phyloP scores from a whole-genome alignment of 768 basidiomycete genomes.

The Pseudohyphozyma bogoriensis region DNA sequence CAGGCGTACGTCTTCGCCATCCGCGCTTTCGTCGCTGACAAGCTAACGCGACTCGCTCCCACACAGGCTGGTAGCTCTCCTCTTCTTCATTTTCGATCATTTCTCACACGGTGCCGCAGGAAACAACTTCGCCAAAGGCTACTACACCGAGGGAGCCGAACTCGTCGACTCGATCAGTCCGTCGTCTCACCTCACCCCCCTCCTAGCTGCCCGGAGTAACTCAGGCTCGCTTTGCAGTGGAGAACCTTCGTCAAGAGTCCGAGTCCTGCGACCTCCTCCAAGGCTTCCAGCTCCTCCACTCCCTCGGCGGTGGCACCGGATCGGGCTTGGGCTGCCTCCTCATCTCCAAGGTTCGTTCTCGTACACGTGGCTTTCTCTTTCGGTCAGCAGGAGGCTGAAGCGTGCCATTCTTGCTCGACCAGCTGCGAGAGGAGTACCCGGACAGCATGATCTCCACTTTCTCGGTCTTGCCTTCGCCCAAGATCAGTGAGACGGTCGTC shows the following conservation, averaged over 20 bases:
- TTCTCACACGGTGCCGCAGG: slow-evolving; percentile 51
- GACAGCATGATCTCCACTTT: slow-evolving; percentile 99
- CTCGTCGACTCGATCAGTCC: slow-evolving; percentile 47
- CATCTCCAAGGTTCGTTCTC: slow-evolving; percentile 97
- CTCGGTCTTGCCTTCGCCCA: slow-evolving; percentile 70
- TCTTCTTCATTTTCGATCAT: not conserved
- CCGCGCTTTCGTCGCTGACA: not conserved
- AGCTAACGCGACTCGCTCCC: not conserved
- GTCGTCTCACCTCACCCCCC: not conserved
- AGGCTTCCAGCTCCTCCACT: slow-evolving; percentile 96
- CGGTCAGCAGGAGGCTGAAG: not conserved
- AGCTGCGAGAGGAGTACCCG: slow-evolving; percentile 42
- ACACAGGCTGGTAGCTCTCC: not conserved
- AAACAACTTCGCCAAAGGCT: slow-evolving; percentile 90
- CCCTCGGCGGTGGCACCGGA: slow-evolving; percentile 93
- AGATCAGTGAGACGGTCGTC: slow-evolving; percentile 91
- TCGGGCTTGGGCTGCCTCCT: slow-evolving; percentile 99
- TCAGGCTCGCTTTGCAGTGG: slow-evolving; percentile 39
- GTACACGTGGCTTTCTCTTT: not conserved
- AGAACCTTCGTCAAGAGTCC: slow-evolving; percentile 55
- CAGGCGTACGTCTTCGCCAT: not conserved
- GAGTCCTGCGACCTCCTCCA: slow-evolving; percentile 59
- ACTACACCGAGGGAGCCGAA: slow-evolving; percentile 91
- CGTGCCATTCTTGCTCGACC: not conserved
- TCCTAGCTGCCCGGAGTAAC: not conserved